Percentiles rank a stretch among this genome's conserved stretches.
These are phyloP conservation scores for Blastobotrys mokoenaii DNA, from an alignment of 805 yeast species.

Conservation along the genomic window DNA sequence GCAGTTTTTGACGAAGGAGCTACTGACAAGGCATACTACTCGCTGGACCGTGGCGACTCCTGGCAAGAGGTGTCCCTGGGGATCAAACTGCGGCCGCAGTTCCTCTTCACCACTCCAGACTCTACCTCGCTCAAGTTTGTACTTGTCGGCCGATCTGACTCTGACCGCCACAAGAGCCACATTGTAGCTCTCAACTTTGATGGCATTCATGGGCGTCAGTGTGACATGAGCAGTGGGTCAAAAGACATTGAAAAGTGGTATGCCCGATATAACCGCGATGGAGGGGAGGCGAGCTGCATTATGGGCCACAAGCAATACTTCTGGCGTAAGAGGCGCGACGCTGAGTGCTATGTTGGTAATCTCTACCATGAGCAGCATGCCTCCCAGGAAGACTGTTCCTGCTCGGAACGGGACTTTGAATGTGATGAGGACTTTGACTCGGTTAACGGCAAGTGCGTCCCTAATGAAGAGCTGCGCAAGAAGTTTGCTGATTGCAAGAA, in stretches of 20 bases:
- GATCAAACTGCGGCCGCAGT: conserved; percentile 32
- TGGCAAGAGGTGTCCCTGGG: conserved; percentile 52
- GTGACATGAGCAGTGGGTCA: conserved; percentile 17
- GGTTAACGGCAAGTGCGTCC: conserved; percentile 41
- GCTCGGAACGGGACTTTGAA: conserved; percentile 61
- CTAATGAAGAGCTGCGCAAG: conserved; percentile 26
- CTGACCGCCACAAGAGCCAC: conserved; percentile 26
- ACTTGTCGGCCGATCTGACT: conserved; percentile 34
- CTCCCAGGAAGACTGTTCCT: conserved; percentile 50
- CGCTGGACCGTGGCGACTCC: conserved; percentile 65
- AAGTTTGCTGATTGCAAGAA: conserved; percentile 20
- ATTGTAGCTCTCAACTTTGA: conserved; percentile 52
- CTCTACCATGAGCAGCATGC: conserved; percentile 32
- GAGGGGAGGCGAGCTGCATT: conserved; percentile 40
- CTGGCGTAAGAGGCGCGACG: conserved; percentile 52
- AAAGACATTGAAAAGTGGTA: conserved; percentile 61
- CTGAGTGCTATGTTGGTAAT: conserved; percentile 51
- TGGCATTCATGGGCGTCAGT: conserved; percentile 22
- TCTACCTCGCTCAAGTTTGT: conserved; percentile 58
- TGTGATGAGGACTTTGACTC: conserved; percentile 48
- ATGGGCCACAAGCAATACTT: conserved; percentile 62
- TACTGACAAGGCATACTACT: conserved; percentile 38
- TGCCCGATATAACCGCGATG: conserved; percentile 34
- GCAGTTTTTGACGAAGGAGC: conserved; percentile 37
- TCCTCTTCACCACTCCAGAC: conserved; percentile 53